A percentile compares a stretch with the other conserved stretches of the same genome.
phyloP scores from a whole-genome alignment of 257 asterid species.

The Primulina eburnea region DNA sequence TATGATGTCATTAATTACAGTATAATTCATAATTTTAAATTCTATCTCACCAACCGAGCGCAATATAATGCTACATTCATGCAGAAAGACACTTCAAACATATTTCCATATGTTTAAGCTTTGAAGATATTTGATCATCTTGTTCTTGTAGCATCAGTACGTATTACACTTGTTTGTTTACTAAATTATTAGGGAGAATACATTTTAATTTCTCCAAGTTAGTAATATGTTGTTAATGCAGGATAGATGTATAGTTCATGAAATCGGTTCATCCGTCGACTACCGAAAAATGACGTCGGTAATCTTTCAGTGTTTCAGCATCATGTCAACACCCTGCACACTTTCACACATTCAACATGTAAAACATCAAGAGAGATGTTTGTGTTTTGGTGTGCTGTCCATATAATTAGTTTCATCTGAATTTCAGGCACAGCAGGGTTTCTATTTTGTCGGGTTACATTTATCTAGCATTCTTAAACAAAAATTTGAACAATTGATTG shows the following conservation, averaged over 20 bases:
- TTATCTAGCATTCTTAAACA: constrained; percentile 56
- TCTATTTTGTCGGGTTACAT: constrained; percentile 60
- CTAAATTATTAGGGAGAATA: neutral
- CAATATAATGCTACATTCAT: neutral
- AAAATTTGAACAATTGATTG: constrained; percentile 64
- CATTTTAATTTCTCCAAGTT: constrained; percentile 11
- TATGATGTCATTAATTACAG: neutral
- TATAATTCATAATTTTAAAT: no score
- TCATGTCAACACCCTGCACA: constrained; percentile 9
- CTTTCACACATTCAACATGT: neutral
- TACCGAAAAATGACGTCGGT: constrained; percentile 88
- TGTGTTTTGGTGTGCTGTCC: neutral
- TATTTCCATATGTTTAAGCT: neutral
- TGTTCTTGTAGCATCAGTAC: neutral
- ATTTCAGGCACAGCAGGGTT: constrained; percentile 73
- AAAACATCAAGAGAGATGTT: neutral
- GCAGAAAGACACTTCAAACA: neutral
- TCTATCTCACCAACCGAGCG: no score
- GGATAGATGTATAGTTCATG: constrained; percentile 85
- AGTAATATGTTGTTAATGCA: constrained; percentile 34
- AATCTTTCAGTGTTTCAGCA: constrained; percentile 21
- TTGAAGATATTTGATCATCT: neutral
- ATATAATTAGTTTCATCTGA: constrained; percentile 21
- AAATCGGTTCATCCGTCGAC: constrained; percentile 85
- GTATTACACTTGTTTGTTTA: neutral